A percentile compares a stretch with the other conserved stretches of the same genome.
These are phyloP conservation scores for Lentinula guzmanii DNA, from an alignment of 768 basidiomycete genomes.

Conservation along the genomic window DNA sequence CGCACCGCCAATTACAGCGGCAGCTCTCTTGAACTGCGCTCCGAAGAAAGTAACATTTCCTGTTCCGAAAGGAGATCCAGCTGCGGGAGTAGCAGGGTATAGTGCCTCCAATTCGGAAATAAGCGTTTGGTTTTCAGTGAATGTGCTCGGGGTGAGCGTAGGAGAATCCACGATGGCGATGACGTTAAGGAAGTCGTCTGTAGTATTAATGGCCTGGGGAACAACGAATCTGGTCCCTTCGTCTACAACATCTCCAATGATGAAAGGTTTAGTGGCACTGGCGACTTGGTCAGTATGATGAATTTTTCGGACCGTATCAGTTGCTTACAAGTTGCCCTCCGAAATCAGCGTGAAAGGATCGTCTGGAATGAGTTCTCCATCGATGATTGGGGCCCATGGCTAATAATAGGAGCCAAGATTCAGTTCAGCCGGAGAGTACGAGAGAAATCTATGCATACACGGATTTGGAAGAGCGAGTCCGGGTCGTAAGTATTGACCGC, in stretches of 20 bases:
- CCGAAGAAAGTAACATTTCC: slow-evolving; percentile 1
- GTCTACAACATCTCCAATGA: slow-evolving; percentile 19
- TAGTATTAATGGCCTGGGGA: not conserved
- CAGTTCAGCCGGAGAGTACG: not conserved
- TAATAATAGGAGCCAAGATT: not conserved
- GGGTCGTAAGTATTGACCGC: not conserved
- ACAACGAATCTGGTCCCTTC: slow-evolving; percentile 15
- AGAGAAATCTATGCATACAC: not conserved
- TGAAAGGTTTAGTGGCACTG: slow-evolving; percentile 16
- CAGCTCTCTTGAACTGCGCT: not conserved
- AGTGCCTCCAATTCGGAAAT: slow-evolving; percentile 4
- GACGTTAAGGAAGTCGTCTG: not conserved
- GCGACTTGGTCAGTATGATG: slow-evolving; percentile 1
- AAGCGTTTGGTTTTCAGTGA: not conserved
- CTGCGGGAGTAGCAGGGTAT: slow-evolving; percentile 1
- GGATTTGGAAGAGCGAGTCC: slow-evolving; percentile 2
- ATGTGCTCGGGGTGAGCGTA: not conserved
- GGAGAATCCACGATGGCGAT: not conserved
- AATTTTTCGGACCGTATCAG: slow-evolving; percentile 18
- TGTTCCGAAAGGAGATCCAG: slow-evolving; percentile 3
- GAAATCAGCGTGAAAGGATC: slow-evolving; percentile 15
- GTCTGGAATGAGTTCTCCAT: slow-evolving; percentile 17
- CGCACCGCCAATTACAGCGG: slow-evolving; percentile 1
- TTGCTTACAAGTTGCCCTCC: slow-evolving; percentile 12
- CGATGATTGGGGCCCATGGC: slow-evolving; percentile 18